phyloP scores from a whole-genome alignment of 768 basidiomycete species.

The Mycena pura region DNA sequence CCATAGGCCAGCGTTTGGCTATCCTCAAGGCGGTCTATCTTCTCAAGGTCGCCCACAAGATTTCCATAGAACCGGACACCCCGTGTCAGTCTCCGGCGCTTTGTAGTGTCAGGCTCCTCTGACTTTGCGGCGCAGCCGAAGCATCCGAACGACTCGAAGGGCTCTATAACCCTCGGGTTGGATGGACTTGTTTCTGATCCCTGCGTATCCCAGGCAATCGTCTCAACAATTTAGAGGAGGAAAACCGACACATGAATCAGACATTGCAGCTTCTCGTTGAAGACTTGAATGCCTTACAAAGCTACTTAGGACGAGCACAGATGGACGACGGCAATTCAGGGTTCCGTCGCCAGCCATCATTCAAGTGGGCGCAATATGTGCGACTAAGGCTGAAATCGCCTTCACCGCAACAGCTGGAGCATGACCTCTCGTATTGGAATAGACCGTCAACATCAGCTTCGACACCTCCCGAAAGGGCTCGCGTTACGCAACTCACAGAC shows the following conservation, averaged over 20 bases:
- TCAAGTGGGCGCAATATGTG: slow-evolving; percentile 87
- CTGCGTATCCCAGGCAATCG: slow-evolving; percentile 60
- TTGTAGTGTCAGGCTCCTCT: slow-evolving; percentile 34
- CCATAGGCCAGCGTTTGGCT: slow-evolving; percentile 88
- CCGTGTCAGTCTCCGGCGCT: slow-evolving; percentile 66
- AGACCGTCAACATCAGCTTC: slow-evolving; percentile 24
- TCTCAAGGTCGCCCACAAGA: slow-evolving; percentile 81
- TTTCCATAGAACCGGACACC: slow-evolving; percentile 83
- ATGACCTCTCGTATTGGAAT: slow-evolving; percentile 59
- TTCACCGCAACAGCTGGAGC: slow-evolving; percentile 80
- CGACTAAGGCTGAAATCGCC: slow-evolving; percentile 80
- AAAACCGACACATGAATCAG: slow-evolving; percentile 73
- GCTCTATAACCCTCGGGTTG: slow-evolving; percentile 33
- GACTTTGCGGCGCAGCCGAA: slow-evolving; percentile 54
- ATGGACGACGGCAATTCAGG: slow-evolving; percentile 47
- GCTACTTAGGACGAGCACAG: too few relatives aligned
- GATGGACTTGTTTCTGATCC: slow-evolving; percentile 3
- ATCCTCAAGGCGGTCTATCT: slow-evolving; percentile 94
- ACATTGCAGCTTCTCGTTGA: slow-evolving; percentile 70
- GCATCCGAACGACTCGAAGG: slow-evolving; percentile 59
- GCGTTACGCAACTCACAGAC: slow-evolving; percentile 33
- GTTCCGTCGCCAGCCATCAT: slow-evolving; percentile 80
- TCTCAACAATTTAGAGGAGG: slow-evolving; percentile 73
- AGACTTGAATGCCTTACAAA: slow-evolving; percentile 57
- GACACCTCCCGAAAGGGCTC: slow-evolving; percentile 22